phyloP scores from a whole-genome alignment of 1,284 basidiomycete genomes.

The Malassezia arunalokei region DNA sequence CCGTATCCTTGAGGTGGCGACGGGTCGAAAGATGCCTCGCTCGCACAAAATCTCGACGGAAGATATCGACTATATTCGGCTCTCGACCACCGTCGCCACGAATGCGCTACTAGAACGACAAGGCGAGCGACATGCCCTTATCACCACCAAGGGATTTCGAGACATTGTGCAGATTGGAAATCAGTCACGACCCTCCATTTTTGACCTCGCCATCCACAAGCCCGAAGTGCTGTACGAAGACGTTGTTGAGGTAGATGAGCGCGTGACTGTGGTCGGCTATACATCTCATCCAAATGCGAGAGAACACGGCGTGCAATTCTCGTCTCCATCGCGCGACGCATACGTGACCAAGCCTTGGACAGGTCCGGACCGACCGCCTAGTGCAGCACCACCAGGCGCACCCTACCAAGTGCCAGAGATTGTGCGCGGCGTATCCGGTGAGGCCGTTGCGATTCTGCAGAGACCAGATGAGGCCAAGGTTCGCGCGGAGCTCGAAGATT shows the following conservation, averaged over 20 bases:
- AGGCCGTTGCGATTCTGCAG: conserved; percentile 75
- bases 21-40: conserved; percentile 58
- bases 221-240: conserved; percentile 64
- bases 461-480: conserved; percentile 50
- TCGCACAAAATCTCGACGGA: conserved; percentile 60
- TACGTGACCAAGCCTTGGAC: conserved; percentile 20
- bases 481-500: conserved; percentile 54
- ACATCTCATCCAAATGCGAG: conserved; percentile 72
- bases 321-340: conserved; percentile 16
- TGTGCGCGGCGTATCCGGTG: conserved; percentile 72
- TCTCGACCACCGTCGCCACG: conserved; percentile 90
- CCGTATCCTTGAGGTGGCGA: conserved; percentile 70
- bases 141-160: conserved; percentile 80
- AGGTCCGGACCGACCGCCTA: conserved; percentile 49
- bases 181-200: conserved; percentile 70
- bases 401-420: conserved; percentile 62
- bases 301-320: conserved; percentile 50
- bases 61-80: conserved; percentile 78
- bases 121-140: conserved; percentile 74
- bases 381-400: conserved; percentile 45
- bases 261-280: conserved; percentile 84
- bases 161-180: conserved; percentile 84
- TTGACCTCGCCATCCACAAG: conserved; percentile 51
- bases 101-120: conserved; percentile 90
- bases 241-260: conserved; percentile 81